phyloP scores from a whole-genome alignment of 2,329 filamentous ascomycete genomes.

The Madurella fahalii region DNA sequence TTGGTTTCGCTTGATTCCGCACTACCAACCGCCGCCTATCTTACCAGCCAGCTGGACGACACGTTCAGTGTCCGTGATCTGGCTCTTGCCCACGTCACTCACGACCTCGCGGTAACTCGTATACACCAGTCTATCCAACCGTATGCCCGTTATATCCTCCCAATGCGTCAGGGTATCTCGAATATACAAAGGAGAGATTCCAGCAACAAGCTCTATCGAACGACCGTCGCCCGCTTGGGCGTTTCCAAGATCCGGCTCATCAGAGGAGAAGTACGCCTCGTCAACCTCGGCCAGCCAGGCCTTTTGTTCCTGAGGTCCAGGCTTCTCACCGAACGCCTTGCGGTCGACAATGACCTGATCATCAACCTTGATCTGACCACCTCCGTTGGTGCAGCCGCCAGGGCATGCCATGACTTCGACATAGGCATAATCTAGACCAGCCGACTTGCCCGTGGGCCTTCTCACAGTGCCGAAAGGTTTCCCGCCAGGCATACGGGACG shows the following conservation, averaged over 20 bases:
- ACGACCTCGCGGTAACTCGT: conserved; percentile 91
- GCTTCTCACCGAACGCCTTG: conserved; percentile 48
- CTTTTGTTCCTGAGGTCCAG: conserved; percentile 76
- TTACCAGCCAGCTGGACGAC: conserved; percentile 87
- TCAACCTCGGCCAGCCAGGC: conserved; percentile 79
- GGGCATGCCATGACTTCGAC: conserved; percentile 99
- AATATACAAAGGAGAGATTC: conserved; percentile 63
- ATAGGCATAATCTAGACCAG: conserved; percentile 71
- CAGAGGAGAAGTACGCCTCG: conserved; percentile 83
- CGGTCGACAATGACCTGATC: conserved; percentile 62
- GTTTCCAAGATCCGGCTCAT: conserved; percentile 45
- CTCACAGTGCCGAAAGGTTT: conserved; percentile 55
- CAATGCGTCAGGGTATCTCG: conserved; percentile 71
- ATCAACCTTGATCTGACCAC: conserved; percentile 88
- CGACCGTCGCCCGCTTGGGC: conserved; percentile 28
- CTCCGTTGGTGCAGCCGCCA: conserved; percentile 97
- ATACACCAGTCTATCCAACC: conserved; percentile 67
- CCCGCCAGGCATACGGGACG: conserved; percentile 76
- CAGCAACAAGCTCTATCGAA: conserved; percentile 48
- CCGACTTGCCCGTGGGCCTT: conserved; percentile 47
- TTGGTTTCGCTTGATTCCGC: background rate
- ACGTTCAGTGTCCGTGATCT: conserved; percentile 66
- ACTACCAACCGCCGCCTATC: conserved; percentile 88
- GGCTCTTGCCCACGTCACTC: conserved; percentile 85
- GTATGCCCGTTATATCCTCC: conserved; percentile 66